These are phyloP conservation scores for Penicillium pancosmium DNA, from an alignment of 495 filamentous ascomycete genomes.

Conservation along the genomic window DNA sequence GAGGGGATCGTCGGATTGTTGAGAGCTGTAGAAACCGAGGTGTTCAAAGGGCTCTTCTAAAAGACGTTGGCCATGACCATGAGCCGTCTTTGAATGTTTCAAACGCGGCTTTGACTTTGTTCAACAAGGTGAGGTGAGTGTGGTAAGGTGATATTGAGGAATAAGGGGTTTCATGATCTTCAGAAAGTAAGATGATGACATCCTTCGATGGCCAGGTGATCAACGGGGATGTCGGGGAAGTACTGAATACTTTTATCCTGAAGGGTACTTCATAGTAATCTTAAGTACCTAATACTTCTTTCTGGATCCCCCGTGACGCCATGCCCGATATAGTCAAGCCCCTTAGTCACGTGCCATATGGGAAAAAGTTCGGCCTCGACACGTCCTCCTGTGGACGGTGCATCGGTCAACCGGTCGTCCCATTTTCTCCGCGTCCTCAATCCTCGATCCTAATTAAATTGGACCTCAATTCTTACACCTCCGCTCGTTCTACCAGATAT, in stretches of 20 bases:
- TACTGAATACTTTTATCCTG: conserved; percentile 8
- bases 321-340: conserved; percentile 5
- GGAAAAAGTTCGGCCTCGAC: conserved; percentile 32
- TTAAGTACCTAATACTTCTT: background rate
- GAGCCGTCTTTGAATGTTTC: conserved; percentile 6
- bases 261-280: background rate
- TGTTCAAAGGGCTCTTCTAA: conserved; percentile 11
- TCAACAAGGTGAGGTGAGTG: background rate
- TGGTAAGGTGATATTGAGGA: conserved; percentile 3
- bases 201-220: conserved; percentile 25
- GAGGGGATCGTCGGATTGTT: background rate
- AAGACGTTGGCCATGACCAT: conserved; percentile 23
- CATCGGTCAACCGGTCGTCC: background rate
- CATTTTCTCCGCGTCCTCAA: conserved; percentile 1
- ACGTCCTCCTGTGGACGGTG: conserved; percentile 12
- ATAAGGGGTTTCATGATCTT: conserved; percentile 14
- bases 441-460: background rate
- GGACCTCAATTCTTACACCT: background rate
- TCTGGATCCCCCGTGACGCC: background rate
- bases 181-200: conserved; percentile 29
- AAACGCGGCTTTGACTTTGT: background rate
- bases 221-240: conserved; percentile 16
- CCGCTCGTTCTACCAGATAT: background rate
- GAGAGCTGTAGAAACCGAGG: conserved; percentile 15
- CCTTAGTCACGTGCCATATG: conserved; percentile 29